phyloP scores from a whole-genome alignment of 1,284 basidiomycete genomes.

The Leccinum idahoense region DNA sequence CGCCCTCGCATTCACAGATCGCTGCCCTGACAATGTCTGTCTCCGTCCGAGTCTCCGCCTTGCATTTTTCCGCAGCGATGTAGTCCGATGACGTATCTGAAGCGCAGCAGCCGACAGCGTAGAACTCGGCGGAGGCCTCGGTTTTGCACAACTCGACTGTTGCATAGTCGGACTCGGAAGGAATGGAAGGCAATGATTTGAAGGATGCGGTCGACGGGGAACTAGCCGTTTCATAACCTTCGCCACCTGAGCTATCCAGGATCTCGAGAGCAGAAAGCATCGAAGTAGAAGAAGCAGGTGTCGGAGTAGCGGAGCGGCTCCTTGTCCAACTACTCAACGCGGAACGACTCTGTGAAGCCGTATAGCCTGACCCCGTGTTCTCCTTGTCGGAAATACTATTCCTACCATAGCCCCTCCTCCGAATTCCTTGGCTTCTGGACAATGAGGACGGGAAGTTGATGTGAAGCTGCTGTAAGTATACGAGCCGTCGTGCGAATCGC shows the following conservation, averaged over 20 bases:
- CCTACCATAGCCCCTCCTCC: conserved; percentile 45
- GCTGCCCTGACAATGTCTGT: conserved; percentile 51
- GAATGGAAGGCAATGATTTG: conserved; percentile 45
- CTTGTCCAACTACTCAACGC: conserved; percentile 33
- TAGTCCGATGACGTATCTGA: conserved; percentile 37
- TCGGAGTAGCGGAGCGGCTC: conserved; percentile 28
- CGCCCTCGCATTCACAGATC: conserved; percentile 38
- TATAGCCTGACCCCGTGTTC: conserved; percentile 34
- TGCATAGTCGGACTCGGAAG: conserved; percentile 46
- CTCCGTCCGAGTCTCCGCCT: conserved; percentile 29
- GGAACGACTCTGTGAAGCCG: conserved; percentile 29
- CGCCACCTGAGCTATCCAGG: conserved; percentile 28
- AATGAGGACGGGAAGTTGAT: conserved; percentile 36
- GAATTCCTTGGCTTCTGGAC: conserved; percentile 53
- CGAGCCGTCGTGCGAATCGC: conserved; percentile 49
- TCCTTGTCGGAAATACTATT: conserved; percentile 49
- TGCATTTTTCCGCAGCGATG: conserved; percentile 46
- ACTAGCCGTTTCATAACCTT: conserved; percentile 30
- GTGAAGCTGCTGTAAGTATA: conserved; percentile 28
- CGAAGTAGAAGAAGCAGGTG: conserved; percentile 25
- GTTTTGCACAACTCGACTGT: conserved; percentile 46
- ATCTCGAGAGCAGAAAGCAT: conserved; percentile 28
- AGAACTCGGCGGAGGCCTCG: conserved; percentile 44
- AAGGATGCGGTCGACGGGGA: conserved; percentile 42
- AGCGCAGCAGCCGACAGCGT: conserved; percentile 37